Percentiles rank a stretch among this genome's conserved stretches.
Evolutionary conservation across 2,329 filamentous ascomycete species (phyloP).

Genomic region (Aplosporella prunicola): DNA sequence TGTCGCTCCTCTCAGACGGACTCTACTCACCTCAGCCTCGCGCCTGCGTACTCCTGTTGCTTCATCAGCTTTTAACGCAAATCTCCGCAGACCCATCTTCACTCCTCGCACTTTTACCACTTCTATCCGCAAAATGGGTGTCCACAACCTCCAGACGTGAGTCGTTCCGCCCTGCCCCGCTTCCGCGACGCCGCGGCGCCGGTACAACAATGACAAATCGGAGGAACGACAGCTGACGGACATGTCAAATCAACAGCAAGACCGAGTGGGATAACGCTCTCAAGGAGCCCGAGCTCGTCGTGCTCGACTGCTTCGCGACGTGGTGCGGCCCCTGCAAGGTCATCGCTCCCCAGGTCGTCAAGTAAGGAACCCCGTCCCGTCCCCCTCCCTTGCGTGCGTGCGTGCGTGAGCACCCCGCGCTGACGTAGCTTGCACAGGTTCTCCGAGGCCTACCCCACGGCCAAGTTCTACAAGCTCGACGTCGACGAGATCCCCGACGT

Average conservation of each 20-base stretch:
- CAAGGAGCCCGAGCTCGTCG: conserved; percentile 48
- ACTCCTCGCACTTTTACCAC: conserved; percentile 31
- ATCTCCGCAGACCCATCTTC: conserved; percentile 26
- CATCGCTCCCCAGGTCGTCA: conserved; percentile 66
- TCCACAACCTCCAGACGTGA: conserved; percentile 41
- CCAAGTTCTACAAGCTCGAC: conserved; percentile 82
- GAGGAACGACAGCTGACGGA: neutral
- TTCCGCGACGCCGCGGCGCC: neutral
- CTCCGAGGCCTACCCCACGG: conserved; percentile 49
- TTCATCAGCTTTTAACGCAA: conserved; percentile 17
- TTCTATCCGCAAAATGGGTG: conserved; percentile 34
- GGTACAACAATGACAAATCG: neutral
- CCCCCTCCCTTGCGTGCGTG: no score
- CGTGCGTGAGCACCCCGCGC: neutral
- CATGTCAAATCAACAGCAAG: conserved; percentile 37
- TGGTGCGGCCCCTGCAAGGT: conserved; percentile 97
- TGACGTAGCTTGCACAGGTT: conserved; percentile 36
- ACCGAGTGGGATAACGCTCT: conserved; percentile 50
- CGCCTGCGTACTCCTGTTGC: conserved; percentile 21
- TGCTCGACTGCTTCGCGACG: conserved; percentile 78
- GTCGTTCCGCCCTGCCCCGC: conserved; percentile 15
- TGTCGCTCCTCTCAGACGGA: conserved; percentile 23
- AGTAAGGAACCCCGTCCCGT: conserved; percentile 38
- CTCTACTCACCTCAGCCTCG: conserved; percentile 32
- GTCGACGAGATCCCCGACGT: conserved; percentile 73